Evolutionary conservation across 2,329 filamentous ascomycete genomes (phyloP).

Genomic region (Calonectria montana): DNA sequence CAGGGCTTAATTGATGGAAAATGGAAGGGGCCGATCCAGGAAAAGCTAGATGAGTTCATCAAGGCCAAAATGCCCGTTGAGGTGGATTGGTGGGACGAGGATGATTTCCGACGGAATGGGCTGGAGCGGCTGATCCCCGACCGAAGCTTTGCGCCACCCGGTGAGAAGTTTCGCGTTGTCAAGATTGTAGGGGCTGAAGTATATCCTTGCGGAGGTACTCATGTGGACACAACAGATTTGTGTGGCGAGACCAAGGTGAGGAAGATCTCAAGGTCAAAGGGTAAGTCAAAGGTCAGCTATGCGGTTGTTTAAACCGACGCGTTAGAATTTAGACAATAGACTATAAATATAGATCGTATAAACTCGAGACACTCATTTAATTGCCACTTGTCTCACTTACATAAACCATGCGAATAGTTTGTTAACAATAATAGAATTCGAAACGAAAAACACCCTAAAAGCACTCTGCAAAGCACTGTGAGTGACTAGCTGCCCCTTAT

Average conservation of each 20-base stretch:
- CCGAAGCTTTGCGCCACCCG: constrained; percentile 41
- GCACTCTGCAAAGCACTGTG: too few species aligned
- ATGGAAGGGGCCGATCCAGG: constrained; percentile 72
- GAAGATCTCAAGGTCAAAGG: constrained; percentile 63
- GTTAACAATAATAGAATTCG: too few species aligned
- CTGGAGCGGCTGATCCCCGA: constrained; percentile 68
- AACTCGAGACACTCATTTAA: neutral
- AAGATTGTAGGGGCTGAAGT: constrained; percentile 75
- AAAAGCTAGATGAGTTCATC: constrained; percentile 69
- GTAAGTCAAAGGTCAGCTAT: constrained; percentile 40
- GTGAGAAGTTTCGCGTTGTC: constrained; percentile 73
- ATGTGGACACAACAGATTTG: constrained; percentile 70
- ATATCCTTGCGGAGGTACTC: constrained; percentile 82
- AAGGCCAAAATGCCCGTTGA: constrained; percentile 66
- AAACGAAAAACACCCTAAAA: too few species aligned
- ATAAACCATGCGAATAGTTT: too few species aligned
- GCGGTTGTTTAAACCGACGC: constrained; percentile 5
- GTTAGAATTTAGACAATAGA: neutral
- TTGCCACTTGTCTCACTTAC: too few species aligned
- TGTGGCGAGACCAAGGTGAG: constrained; percentile 72
- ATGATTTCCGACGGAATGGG: constrained; percentile 66
- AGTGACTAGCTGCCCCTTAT: too few species aligned
- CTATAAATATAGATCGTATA: neutral
- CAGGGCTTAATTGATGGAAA: constrained; percentile 73
- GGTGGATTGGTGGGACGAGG: constrained; percentile 74